Conservation (phyloP, 1,284 basidiomycete genomes). For the Boletus smithii region DNA sequence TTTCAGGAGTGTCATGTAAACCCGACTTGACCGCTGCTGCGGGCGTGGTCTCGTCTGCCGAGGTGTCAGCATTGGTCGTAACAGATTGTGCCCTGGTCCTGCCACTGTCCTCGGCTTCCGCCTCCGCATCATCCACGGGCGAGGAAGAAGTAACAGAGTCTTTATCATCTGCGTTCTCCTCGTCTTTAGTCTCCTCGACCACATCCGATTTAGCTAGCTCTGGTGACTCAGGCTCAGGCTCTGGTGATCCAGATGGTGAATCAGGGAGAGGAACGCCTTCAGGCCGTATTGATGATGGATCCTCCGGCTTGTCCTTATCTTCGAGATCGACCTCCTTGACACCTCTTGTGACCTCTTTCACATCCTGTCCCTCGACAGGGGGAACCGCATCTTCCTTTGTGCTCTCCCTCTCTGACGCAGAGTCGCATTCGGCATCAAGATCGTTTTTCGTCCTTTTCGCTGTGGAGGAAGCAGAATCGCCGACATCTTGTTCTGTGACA, state of each 20-base stretch:
- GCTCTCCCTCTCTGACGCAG: slow-evolving; percentile 21
- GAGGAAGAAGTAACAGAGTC: slow-evolving; percentile 27
- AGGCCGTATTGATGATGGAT: slow-evolving; percentile 29
- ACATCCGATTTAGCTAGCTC: slow-evolving; percentile 18
- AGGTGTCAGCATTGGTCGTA: neutral
- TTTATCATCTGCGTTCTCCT: slow-evolving; percentile 23
- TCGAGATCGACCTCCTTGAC: slow-evolving; percentile 64
- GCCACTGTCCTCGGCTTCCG: slow-evolving; percentile 2
- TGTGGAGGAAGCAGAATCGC: slow-evolving; percentile 33
- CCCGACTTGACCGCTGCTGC: slow-evolving; percentile 2
- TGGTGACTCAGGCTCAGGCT: slow-evolving; percentile 13
- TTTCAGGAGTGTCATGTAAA: slow-evolving; percentile 13
- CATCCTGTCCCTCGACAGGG: slow-evolving; percentile 43
- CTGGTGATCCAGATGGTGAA: slow-evolving; percentile 31
- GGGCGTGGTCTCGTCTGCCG: slow-evolving; percentile 6
- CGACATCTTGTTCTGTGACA: slow-evolving; percentile 47
- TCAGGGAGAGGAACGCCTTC: slow-evolving; percentile 56
- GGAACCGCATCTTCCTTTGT: slow-evolving; percentile 14
- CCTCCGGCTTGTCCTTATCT: slow-evolving; percentile 34
- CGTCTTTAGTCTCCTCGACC: slow-evolving; percentile 35
- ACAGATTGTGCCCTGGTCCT: slow-evolving; percentile 2
- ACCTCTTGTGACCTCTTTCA: slow-evolving; percentile 68
- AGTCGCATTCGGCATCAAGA: slow-evolving; percentile 22
- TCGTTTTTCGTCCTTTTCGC: slow-evolving; percentile 48
- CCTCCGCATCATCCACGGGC: slow-evolving; percentile 13